Conservation (phyloP, 164 flowering plant species). For the Vitis riparia region DNA sequence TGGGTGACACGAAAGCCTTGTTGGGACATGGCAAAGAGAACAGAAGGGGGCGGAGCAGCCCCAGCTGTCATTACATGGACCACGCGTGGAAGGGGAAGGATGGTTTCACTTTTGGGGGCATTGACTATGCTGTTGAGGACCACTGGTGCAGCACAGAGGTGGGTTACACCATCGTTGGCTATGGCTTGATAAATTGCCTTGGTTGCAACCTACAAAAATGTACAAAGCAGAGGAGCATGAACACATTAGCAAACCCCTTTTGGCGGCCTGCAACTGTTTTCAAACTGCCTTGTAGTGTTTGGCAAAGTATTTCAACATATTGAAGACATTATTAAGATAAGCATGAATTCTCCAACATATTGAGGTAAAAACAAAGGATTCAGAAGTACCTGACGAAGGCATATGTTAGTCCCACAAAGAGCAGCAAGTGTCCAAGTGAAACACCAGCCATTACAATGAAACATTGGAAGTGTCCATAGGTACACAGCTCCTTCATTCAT, state of each 20-base stretch:
- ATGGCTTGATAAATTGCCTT: conserved; percentile 82
- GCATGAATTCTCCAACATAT: background rate
- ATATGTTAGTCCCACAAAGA: conserved; percentile 82
- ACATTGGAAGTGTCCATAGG: conserved; percentile 97
- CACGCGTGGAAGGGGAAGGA: conserved; percentile 74
- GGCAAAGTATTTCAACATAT: too few species aligned
- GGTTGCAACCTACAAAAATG: conserved; percentile 63
- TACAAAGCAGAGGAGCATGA: too few species aligned
- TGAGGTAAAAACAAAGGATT: background rate
- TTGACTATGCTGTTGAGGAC: conserved; percentile 84
- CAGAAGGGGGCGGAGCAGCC: conserved; percentile 91
- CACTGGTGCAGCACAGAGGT: conserved; percentile 97
- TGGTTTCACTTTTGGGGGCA: conserved; percentile 61
- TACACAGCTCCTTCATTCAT: conserved; percentile 84
- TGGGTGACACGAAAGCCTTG: conserved; percentile 83
- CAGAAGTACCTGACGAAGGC: conserved; percentile 82
- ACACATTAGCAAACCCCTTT: too few species aligned
- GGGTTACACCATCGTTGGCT: conserved; percentile 72
- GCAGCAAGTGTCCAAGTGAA: conserved; percentile 93
- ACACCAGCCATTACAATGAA: conserved; percentile 98
- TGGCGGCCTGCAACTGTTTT: too few species aligned
- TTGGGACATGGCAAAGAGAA: conserved; percentile 64
- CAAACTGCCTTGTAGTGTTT: too few species aligned
- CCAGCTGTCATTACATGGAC: conserved; percentile 94
- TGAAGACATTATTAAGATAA: too few species aligned